Base-by-base conservation (phyloP, 108 stramenopile species). In the Ochromonas danica region DNA sequence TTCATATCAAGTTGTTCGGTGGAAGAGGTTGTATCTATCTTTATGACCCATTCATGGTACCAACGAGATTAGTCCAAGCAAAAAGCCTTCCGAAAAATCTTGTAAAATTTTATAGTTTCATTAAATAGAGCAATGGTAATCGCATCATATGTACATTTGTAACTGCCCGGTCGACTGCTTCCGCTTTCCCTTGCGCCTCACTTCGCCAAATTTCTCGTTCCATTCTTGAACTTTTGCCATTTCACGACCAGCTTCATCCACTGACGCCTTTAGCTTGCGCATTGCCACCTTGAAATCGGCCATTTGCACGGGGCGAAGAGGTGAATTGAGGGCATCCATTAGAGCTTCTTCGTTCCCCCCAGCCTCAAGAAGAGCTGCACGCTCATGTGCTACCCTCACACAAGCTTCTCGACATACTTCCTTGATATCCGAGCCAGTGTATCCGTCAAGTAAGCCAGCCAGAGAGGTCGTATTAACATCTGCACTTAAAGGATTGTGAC, bases 171-270 rank as follows among this genome's bases (percentile, higher is more conserved):
- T 14, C 6, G 14, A 14, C 22, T 51, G 6, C 22, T 51, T 51
- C 6, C 22, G 6, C 6, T 51, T 51, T 51, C 45, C 45, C 6
- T 51, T 51, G 6, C 45, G 45, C 22, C 22, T 51, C 45, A 51
- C 22, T 51, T 98, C 97, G 39, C 97, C 97, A 72, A 94, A 98
- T 80, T 96, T 91, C 70, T 95, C 94, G 81, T 98, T 98, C 97
- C 97, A 98, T 79, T 96, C 93, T 89, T 90, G 91, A 0, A 98
- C 94, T 80, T 92, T 86, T 0, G 90, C 84, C 61, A 96, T 70
- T 80, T 98, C 97, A 27, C 90, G 85, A 0, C 97, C 95, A 78
- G 89, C 93, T 85, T 96, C 97, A 1, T 93, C 93, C 43, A 98
- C 97, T 78, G 92, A 93, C 1, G 93, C 90, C 61, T 93, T 93